These are phyloP conservation scores for Chimonanthus salicifolius DNA, from an alignment of 164 flowering plant species.

Conservation along the genomic window DNA sequence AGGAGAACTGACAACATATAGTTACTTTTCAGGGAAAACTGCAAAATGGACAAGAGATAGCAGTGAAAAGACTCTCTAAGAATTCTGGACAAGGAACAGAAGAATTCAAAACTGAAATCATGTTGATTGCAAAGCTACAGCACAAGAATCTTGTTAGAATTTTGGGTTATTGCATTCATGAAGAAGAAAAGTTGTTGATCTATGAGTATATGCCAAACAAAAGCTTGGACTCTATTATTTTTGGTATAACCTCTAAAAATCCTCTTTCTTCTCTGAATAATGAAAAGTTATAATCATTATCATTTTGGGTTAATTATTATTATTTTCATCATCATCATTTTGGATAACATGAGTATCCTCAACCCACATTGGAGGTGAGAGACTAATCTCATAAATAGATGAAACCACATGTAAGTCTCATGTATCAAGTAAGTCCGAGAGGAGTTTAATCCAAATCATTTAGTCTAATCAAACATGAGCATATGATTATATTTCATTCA, in stretches of 20 bases:
- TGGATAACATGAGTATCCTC: no score
- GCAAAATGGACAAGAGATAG: slow-evolving; percentile 24
- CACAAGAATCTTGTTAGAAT: slow-evolving; percentile 38
- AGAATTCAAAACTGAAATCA: slow-evolving; percentile 33
- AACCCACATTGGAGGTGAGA: no score
- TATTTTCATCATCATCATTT: not conserved
- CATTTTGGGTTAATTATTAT: not conserved
- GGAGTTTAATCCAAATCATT: not conserved
- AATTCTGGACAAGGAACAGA: slow-evolving; percentile 30
- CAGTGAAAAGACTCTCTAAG: slow-evolving; percentile 40
- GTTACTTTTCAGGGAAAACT: slow-evolving; percentile 26
- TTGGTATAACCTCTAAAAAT: slow-evolving; percentile 11
- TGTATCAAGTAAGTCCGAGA: no score
- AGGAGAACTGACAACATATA: not conserved
- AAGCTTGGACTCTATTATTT: slow-evolving; percentile 25
- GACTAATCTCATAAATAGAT: no score
- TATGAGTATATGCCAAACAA: slow-evolving; percentile 33
- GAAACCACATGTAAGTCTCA: no score
- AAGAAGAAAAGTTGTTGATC: slow-evolving; percentile 27
- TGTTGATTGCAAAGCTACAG: slow-evolving; percentile 33
- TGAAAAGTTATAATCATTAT: not conserved
- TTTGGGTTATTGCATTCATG: slow-evolving; percentile 30
- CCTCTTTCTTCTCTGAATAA: no score
- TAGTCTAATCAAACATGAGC: not conserved
- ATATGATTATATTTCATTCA: not conserved